Conservation (phyloP, 345 rosid genomes). For the Citrus glauca region DNA sequence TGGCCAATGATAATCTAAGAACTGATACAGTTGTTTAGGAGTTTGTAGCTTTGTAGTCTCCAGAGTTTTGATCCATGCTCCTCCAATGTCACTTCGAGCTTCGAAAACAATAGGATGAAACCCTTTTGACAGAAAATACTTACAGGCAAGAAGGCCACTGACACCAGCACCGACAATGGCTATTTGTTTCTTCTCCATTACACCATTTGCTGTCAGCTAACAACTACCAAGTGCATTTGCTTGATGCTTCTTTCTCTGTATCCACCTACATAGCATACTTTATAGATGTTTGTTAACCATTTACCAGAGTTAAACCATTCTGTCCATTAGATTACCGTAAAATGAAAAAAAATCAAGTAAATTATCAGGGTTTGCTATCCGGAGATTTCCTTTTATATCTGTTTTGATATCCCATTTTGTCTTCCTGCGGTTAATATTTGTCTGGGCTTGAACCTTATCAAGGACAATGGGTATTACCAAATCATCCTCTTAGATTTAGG, state of each 20-base stretch:
- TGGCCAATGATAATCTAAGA: constrained; percentile 54
- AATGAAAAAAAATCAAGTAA: too few species aligned
- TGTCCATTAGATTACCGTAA: too few species aligned
- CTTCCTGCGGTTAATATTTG: too few species aligned
- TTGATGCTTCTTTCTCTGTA: neutral
- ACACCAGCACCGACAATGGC: constrained; percentile 39
- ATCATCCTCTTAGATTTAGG: too few species aligned
- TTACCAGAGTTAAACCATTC: too few species aligned
- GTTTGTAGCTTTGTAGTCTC: constrained; percentile 35
- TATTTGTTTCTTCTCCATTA: constrained; percentile 19
- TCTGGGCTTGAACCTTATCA: too few species aligned
- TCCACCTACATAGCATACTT: neutral
- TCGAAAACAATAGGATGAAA: constrained; percentile 34
- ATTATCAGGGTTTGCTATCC: too few species aligned
- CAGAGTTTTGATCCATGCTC: constrained; percentile 34
- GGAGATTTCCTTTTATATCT: too few species aligned
- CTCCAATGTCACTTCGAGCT: constrained; percentile 22
- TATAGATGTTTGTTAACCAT: neutral
- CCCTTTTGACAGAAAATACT: constrained; percentile 32
- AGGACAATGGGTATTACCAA: too few species aligned
- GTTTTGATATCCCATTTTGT: too few species aligned
- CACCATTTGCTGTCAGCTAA: neutral
- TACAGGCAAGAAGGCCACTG: constrained; percentile 43
- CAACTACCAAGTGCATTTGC: neutral
- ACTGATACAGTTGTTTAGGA: constrained; percentile 20